These are phyloP conservation scores for Vicia villosa DNA, from an alignment of 306 rosid genomes.

Conservation along the genomic window DNA sequence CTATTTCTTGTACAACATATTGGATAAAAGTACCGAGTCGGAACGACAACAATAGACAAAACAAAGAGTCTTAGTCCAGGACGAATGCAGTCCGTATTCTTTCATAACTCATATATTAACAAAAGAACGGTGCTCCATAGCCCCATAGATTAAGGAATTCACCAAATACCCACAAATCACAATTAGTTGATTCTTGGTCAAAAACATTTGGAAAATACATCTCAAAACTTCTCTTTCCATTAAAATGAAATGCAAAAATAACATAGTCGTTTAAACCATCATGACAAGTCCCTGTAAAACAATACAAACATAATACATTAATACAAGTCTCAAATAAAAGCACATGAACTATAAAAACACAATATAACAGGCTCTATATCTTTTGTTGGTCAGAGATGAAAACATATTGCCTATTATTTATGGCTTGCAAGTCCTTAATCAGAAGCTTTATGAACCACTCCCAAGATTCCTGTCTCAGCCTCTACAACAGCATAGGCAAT, in stretches of 20 bases:
- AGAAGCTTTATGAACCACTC: too few relatives aligned
- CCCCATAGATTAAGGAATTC: conserved; percentile 1
- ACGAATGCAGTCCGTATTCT: conserved; percentile 30
- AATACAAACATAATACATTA: too few relatives aligned
- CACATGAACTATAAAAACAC: too few relatives aligned
- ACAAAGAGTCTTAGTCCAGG: conserved; percentile 34
- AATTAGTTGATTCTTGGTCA: neutral
- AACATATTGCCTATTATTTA: too few relatives aligned
- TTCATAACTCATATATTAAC: conserved; percentile 23
- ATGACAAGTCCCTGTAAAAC: too few relatives aligned
- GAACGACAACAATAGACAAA: neutral
- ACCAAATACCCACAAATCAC: conserved; percentile 19
- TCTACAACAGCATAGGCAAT: too few relatives aligned
- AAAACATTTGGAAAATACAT: conserved; percentile 1
- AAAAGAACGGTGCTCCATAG: neutral
- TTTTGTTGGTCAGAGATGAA: too few relatives aligned
- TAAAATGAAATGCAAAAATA: conserved; percentile 34
- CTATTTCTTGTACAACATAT: conserved; percentile 6
- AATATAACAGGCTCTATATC: too few relatives aligned
- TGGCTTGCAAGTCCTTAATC: too few relatives aligned
- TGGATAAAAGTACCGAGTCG: neutral
- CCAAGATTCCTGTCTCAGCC: too few relatives aligned
- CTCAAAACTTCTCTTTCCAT: conserved; percentile 1
- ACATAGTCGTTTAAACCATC: neutral
- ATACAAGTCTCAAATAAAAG: too few relatives aligned